Conservation (phyloP, 352 stramenopile genomes). For the Phytophthora fragariaefolia region DNA sequence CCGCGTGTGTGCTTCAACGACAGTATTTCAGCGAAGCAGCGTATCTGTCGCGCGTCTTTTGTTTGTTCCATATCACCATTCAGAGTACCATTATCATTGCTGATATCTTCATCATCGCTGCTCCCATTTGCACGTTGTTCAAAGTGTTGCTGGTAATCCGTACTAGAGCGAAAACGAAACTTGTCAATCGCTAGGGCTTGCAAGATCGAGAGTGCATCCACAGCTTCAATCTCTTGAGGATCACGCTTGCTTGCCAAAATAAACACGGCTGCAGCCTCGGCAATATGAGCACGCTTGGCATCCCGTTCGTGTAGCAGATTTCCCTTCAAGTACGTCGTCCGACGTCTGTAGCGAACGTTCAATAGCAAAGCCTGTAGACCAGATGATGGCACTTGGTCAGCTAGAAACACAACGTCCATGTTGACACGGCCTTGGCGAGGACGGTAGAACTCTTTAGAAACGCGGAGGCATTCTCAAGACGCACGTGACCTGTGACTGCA, state of each 20-base stretch:
- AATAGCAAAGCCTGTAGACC: slow-evolving; percentile 48
- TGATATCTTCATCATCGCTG: neutral
- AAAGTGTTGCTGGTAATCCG: slow-evolving; percentile 15
- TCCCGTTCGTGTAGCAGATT: slow-evolving; percentile 61
- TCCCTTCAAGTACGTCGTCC: slow-evolving; percentile 63
- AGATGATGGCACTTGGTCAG: slow-evolving; percentile 41
- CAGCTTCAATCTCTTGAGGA: slow-evolving; percentile 36
- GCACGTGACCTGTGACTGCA: slow-evolving; percentile 56
- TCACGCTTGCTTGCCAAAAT: slow-evolving; percentile 60
- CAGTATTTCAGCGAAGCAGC: slow-evolving; percentile 64
- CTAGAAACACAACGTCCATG: slow-evolving; percentile 69
- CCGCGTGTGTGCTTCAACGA: slow-evolving; percentile 51
- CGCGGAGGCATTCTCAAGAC: slow-evolving; percentile 48
- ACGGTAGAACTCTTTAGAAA: slow-evolving; percentile 76
- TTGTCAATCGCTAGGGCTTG: slow-evolving; percentile 64
- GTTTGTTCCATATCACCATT: neutral
- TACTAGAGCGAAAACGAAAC: slow-evolving; percentile 47
- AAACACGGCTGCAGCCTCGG: slow-evolving; percentile 58
- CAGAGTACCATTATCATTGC: no score
- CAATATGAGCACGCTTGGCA: slow-evolving; percentile 52
- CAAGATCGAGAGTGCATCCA: slow-evolving; percentile 60
- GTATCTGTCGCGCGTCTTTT: slow-evolving; percentile 17
- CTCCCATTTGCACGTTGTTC: neutral
- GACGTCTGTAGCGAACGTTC: slow-evolving; percentile 52
- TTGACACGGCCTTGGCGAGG: slow-evolving; percentile 58